phyloP scores from a whole-genome alignment of 176 grass and related monocot genomes.

The Oryza nivara region DNA sequence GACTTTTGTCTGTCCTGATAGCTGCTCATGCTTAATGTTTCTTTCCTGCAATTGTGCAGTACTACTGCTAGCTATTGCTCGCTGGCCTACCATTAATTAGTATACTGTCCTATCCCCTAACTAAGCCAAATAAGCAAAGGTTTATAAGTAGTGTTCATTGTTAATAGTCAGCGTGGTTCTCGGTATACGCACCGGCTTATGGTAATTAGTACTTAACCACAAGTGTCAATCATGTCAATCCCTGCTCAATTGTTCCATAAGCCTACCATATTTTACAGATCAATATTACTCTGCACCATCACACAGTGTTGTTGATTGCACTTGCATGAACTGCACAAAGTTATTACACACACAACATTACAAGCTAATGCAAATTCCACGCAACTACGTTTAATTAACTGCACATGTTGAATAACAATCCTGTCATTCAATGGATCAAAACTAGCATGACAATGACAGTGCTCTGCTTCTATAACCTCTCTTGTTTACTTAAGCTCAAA shows the following conservation, averaged over 20 bases:
- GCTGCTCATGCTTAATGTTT: constrained; percentile 22
- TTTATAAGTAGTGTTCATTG: neutral
- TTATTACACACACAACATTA: too few species aligned
- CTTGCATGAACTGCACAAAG: neutral
- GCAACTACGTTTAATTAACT: too few species aligned
- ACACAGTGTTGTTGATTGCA: neutral
- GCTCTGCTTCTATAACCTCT: neutral
- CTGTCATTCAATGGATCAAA: too few species aligned
- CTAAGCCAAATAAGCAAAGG: neutral
- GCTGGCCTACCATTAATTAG: neutral
- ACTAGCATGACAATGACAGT: neutral
- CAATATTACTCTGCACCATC: neutral
- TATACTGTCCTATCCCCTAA: neutral
- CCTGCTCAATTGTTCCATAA: constrained; percentile 7
- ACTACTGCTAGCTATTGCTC: neutral
- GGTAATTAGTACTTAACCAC: constrained; percentile 26
- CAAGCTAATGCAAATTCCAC: too few species aligned
- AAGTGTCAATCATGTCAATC: constrained; percentile 42
- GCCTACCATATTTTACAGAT: neutral
- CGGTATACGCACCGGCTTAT: constrained; percentile 26
- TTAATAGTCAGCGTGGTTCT: constrained; percentile 39
- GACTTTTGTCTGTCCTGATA: neutral
- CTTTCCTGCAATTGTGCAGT: constrained; percentile 15
- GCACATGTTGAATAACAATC: too few species aligned
- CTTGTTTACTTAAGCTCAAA: neutral